Percentiles rank a stretch among this genome's conserved stretches.
phyloP scores from a whole-genome alignment of 2,329 filamentous ascomycete species.

The Pseudogymnoascus sp. region DNA sequence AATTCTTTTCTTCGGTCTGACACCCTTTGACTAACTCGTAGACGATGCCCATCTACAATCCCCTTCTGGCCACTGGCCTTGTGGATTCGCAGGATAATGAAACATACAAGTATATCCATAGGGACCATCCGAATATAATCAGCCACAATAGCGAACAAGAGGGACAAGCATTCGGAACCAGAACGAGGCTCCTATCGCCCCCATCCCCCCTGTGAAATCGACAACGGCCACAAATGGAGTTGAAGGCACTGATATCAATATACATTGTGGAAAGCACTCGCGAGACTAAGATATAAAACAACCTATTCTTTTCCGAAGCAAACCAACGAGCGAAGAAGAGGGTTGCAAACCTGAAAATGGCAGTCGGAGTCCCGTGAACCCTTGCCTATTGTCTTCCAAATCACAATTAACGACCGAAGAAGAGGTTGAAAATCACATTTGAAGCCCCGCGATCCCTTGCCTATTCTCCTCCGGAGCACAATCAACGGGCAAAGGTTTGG shows the following conservation, averaged over 20 bases:
- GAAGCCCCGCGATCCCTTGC: neutral
- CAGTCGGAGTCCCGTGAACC: neutral
- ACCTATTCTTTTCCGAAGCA: too few species aligned
- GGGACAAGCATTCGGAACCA: neutral
- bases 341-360: neutral
- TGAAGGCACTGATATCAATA: neutral
- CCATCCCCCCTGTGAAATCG: neutral
- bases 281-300: neutral
- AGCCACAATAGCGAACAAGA: neutral
- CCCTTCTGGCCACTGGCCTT: neutral
- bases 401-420: too few species aligned
- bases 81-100: neutral
- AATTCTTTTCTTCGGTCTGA: neutral
- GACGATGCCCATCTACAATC: neutral
- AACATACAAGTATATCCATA: neutral
- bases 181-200: neutral
- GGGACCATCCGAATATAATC: neutral
- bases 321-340: neutral
- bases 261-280: neutral
- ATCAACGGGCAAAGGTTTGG: too few species aligned
- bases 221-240: neutral
- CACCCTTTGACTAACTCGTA: neutral
- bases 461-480: neutral
- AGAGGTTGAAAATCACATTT: too few species aligned
- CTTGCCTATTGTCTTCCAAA: neutral